Evolutionary conservation across 257 asterid genomes (phyloP).

Genomic region (Ilex asprella): DNA sequence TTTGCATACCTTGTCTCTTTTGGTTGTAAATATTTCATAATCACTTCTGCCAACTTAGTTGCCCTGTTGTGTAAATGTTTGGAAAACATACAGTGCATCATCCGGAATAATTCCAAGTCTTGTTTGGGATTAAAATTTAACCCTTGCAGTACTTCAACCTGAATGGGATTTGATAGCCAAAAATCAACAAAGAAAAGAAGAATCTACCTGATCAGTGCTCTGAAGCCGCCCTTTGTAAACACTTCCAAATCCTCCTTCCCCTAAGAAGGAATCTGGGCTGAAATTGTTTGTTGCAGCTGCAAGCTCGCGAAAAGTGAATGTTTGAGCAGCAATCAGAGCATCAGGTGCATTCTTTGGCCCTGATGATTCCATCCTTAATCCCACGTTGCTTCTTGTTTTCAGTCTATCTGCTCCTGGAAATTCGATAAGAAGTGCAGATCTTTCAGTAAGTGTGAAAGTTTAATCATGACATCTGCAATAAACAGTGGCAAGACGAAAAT

Average conservation of each 20-base stretch:
- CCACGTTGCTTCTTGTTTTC: slow-evolving; percentile 49
- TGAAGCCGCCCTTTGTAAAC: slow-evolving; percentile 79
- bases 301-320: slow-evolving; percentile 89
- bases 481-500: no score
- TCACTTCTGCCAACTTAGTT: background rate
- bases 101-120: no score
- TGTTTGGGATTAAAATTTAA: background rate
- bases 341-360: slow-evolving; percentile 53
- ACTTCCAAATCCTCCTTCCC: slow-evolving; percentile 97
- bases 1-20: no score
- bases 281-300: slow-evolving; percentile 88
- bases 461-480: background rate
- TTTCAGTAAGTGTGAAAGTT: slow-evolving; percentile 8
- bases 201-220: slow-evolving; percentile 68
- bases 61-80: background rate
- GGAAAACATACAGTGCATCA: no score
- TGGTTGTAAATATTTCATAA: no score
- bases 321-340: slow-evolving; percentile 88
- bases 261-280: slow-evolving; percentile 77
- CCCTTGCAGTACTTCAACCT: background rate
- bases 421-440: slow-evolving; percentile 12
- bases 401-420: slow-evolving; percentile 72
- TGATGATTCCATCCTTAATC: slow-evolving; percentile 52
- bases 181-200: background rate
- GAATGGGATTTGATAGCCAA: background rate